Evolutionary conservation across 768 basidiomycete genomes (phyloP), one percentile per base, ranked within the genome.

Genomic region (Phylloporus sp.): DNA sequence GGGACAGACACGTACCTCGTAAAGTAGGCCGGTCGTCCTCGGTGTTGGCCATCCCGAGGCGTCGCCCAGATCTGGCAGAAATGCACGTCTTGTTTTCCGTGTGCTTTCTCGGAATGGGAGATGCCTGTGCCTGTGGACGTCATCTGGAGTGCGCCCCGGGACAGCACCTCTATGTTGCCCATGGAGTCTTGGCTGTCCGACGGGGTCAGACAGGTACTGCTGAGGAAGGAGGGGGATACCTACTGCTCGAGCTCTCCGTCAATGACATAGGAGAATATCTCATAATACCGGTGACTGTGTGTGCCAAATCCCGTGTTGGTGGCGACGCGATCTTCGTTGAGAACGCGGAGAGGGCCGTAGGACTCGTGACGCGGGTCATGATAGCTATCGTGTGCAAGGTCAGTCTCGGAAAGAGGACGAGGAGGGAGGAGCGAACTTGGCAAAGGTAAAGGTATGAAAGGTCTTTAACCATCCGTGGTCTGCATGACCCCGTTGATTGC

Each of bases 111-210:
- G 27, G 85, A 86, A 68, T 97, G 95, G 0, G 83, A 77, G 61
- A 97, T 95, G 4, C 95, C 95, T 0, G 87, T 94, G 10, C 95
- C 95, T 0, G 95, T 84, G 2, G 88, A 91, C 2, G 94, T 94
- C 72, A 97, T 81, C 68, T 97, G 95, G 28, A 97, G 59, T 59
- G 92, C 88, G 1, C 95, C 95, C 15, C 92, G 83, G 65, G 85
- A 84, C 64, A 97, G 80, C 52, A 94, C 76, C 67, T 98, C 95
- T 48, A 80, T 79, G 72, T 95, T 95, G 34, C 86, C 86, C 87
- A 97, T 90, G 6, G 86, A 90, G 70, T 97, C 95, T 69, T 86
- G 80, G 72, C 93, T 91, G 52, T 24, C 6, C 24, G 29, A 32
- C 13, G 42, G 15, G 24, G 7, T 50, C 15, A 42, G 31, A 6